Base-by-base conservation (phyloP, 495 filamentous ascomycete genomes). In the Glonium stellatum region DNA sequence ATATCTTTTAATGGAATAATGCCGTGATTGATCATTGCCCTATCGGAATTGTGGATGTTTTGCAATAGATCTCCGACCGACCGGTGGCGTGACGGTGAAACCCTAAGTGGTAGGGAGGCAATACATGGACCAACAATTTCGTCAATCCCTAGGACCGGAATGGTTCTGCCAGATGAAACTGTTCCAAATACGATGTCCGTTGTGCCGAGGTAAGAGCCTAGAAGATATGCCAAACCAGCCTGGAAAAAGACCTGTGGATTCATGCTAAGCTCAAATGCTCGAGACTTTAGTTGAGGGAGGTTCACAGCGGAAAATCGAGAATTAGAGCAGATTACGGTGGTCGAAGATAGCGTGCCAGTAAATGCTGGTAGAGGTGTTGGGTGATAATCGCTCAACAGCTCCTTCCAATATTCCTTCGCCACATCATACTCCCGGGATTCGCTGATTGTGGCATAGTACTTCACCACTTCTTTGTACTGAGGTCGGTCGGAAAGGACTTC, bases 181-280 rank as follows among this genome's bases (percentile, higher is more conserved):
- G 80, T 81, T 1, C 91, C 91, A 58, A 95, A 83, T 5, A 83
- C 77, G 5, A 90, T 77, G 68, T 95, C 91, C 11, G 80, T 72
- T 35, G 72, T 78, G 22, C 83, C 86, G 12, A 84, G 68, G 60
- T 89, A 80, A 5, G 74, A 75, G 6, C 79, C 72, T 63, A 90
- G 76, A 0, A 93, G 66, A 71, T 85, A 84, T 0, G 82, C 77
- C 61, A 89, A 77, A 6, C 86, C 84, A 9, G 84, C 79, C 62
- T 92, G 89, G 60, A 89, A 85, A 37, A 91, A 72, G 1, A 82
- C 77, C 62, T 89, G 79, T n/a, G 84, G 70, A 31, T 76, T 71
- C 51, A 71, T 13, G 27, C 55, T 31, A 18, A 58, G 55, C n/a
- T 67, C 35, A 23, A 48, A 59, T 11, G 68, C 57, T 13, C 50